Conservation (phyloP, 306 rosid species). For the Cucumis sativus region DNA sequence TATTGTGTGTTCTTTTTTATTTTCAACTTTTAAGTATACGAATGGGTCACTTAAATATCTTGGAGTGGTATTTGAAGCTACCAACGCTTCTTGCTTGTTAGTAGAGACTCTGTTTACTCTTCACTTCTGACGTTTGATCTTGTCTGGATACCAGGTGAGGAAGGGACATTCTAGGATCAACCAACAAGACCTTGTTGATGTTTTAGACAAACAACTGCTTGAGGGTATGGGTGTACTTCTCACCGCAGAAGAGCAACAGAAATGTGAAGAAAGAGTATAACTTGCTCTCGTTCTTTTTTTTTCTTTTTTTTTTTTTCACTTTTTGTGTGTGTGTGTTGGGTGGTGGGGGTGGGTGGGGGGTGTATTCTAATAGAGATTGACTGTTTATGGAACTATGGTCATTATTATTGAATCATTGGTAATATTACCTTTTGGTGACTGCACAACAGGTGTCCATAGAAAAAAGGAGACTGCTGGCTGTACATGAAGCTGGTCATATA, state of each 20-base stretch:
- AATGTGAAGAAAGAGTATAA: slow-evolving; percentile 73
- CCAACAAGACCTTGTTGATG: slow-evolving; percentile 76
- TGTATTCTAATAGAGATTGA: not conserved
- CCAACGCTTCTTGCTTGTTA: not conserved
- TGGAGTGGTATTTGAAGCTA: not conserved
- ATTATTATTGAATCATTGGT: not conserved
- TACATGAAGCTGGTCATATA: slow-evolving; percentile 96
- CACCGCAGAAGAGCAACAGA: slow-evolving; percentile 93
- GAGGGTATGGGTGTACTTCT: slow-evolving; percentile 99
- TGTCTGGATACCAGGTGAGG: slow-evolving; percentile 55
- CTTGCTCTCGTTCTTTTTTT: not conserved
- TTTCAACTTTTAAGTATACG: not conserved
- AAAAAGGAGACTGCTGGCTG: slow-evolving; percentile 84
- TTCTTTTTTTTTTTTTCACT: not conserved
- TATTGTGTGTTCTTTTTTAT: not conserved
- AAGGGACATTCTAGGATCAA: slow-evolving; percentile 62
- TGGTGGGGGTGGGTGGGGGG: not conserved
- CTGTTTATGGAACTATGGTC: slow-evolving; percentile 2
- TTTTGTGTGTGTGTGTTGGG: not conserved
- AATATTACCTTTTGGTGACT: slow-evolving; percentile 2
- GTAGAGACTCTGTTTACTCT: slow-evolving; percentile 5
- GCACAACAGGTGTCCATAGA: slow-evolving; percentile 49
- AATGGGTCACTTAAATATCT: not conserved
- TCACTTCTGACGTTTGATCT: slow-evolving; percentile 1
- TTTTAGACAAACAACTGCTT: slow-evolving; percentile 87